A percentile compares a stretch with the other conserved stretches of the same genome.
These are phyloP conservation scores for Termitomyces sp. DNA, from an alignment of 768 basidiomycete genomes.

Conservation along the genomic window DNA sequence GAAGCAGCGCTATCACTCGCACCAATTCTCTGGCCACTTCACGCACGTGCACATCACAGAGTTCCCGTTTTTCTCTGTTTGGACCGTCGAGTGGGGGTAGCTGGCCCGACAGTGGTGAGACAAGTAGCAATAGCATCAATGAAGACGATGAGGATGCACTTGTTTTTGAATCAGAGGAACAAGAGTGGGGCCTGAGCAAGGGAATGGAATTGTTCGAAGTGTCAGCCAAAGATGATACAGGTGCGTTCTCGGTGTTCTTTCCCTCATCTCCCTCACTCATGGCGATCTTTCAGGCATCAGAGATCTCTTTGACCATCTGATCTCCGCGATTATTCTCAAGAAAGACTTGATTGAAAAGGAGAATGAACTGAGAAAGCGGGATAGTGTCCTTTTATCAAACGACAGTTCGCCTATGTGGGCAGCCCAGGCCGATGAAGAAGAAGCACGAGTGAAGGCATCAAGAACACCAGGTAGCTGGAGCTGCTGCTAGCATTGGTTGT, in stretches of 20 bases:
- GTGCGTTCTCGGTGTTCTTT: conserved; percentile 36
- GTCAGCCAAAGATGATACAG: conserved; percentile 82
- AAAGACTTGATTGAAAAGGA: conserved; percentile 79
- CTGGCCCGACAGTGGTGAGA: conserved; percentile 54
- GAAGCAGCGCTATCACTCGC: conserved; percentile 24
- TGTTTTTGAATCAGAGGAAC: conserved; percentile 40
- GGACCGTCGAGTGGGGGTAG: conserved; percentile 42
- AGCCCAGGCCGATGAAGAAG: conserved; percentile 77
- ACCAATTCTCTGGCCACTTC: conserved; percentile 40
- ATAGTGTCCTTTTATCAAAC: conserved; percentile 75
- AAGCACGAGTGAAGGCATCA: conserved; percentile 51
- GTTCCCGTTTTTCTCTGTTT: conserved; percentile 56
- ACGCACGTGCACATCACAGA: conserved; percentile 43
- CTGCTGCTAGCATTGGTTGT: conserved; percentile 49
- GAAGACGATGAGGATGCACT: conserved; percentile 59
- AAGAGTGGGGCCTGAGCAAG: conserved; percentile 74
- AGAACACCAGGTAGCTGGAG: conserved; percentile 55
- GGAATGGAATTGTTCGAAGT: conserved; percentile 90
- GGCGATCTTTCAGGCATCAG: conserved; percentile 55
- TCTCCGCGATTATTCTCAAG: conserved; percentile 70
- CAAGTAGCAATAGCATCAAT: conserved; percentile 60
- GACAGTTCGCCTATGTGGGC: conserved; percentile 66
- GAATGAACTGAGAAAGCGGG: conserved; percentile 72
- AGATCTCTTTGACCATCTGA: conserved; percentile 73
- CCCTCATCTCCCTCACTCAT: conserved; percentile 4